A percentile compares a stretch with the other conserved stretches of the same genome.
phyloP scores from a whole-genome alignment of 768 basidiomycete genomes.

The Pisolithus sp. region DNA sequence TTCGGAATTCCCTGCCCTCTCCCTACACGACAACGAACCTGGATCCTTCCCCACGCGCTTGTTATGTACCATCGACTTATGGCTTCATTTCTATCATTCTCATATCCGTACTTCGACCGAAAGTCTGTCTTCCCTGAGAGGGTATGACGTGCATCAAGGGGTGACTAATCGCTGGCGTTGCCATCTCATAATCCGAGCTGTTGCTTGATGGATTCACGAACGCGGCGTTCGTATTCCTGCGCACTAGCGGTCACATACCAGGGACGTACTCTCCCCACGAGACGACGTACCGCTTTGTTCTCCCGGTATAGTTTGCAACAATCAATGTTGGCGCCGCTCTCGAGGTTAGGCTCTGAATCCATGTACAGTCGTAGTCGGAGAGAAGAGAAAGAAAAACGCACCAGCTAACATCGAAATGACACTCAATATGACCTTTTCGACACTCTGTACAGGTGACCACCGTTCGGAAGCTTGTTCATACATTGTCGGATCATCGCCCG shows the following conservation, averaged over 20 bases:
- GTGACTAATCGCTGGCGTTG: not conserved
- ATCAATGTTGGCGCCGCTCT: constrained; percentile 95
- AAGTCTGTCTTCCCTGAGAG: not conserved
- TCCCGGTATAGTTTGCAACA: constrained; percentile 97
- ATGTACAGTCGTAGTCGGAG: not conserved
- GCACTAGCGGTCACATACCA: not conserved
- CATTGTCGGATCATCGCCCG: constrained; percentile 85
- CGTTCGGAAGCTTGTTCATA: constrained; percentile 95
- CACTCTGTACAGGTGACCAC: constrained; percentile 98
- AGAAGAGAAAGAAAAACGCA: constrained; percentile 27
- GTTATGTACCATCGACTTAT: no score
- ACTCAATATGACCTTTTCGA: constrained; percentile 93
- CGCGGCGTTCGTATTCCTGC: constrained; percentile 83
- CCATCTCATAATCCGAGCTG: constrained; percentile 68
- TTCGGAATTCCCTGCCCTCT: no score
- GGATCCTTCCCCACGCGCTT: no score
- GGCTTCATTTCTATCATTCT: no score
- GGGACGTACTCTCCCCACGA: not conserved
- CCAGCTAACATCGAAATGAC: constrained; percentile 97
- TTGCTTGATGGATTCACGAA: constrained; percentile 75
- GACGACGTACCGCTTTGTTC: constrained; percentile 48
- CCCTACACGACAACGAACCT: no score
- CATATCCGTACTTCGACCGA: no score
- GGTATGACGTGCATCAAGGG: not conserved
- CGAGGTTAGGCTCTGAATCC: constrained; percentile 82